These are phyloP conservation scores for Withania somnifera DNA, from an alignment of 305 asterid genomes.

Conservation along the genomic window DNA sequence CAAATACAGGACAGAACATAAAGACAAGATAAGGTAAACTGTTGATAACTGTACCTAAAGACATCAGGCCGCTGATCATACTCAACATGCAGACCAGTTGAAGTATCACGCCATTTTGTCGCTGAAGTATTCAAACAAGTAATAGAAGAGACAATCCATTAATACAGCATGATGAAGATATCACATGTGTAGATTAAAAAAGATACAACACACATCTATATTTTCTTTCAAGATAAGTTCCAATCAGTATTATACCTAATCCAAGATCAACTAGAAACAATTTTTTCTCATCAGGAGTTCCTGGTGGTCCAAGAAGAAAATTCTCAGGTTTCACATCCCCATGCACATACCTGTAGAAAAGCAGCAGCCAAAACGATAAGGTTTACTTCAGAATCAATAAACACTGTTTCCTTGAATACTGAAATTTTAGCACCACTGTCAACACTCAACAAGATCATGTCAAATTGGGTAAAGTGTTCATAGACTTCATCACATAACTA, in stretches of 20 bases:
- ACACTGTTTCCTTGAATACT: not conserved
- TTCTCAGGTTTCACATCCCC: slow-evolving; percentile 96
- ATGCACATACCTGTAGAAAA: slow-evolving; percentile 55
- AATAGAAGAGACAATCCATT: not conserved
- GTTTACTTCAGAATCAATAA: not conserved
- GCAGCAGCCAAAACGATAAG: not conserved
- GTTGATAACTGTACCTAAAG: slow-evolving; percentile 42
- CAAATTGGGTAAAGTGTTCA: not conserved
- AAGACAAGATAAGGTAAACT: not conserved
- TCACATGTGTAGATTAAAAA: slow-evolving; percentile 3
- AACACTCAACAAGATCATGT: not conserved
- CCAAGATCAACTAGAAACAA: slow-evolving; percentile 88
- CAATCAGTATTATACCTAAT: slow-evolving; percentile 40
- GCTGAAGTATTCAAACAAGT: slow-evolving; percentile 34
- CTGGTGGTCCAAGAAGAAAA: slow-evolving; percentile 73
- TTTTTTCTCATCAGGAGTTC: slow-evolving; percentile 70
- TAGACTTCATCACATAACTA: slow-evolving; percentile 2
- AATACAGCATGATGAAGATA: not conserved
- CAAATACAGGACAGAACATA: not conserved
- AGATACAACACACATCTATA: not conserved
- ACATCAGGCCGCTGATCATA: slow-evolving; percentile 87
- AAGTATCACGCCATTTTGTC: slow-evolving; percentile 56
- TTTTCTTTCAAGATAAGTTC: slow-evolving; percentile 2
- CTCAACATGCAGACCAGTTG: slow-evolving; percentile 54
- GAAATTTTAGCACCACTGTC: not conserved